These are phyloP conservation scores for Chrysoporthe cubensis DNA, from an alignment of 2,329 filamentous ascomycete genomes.

Conservation along the genomic window DNA sequence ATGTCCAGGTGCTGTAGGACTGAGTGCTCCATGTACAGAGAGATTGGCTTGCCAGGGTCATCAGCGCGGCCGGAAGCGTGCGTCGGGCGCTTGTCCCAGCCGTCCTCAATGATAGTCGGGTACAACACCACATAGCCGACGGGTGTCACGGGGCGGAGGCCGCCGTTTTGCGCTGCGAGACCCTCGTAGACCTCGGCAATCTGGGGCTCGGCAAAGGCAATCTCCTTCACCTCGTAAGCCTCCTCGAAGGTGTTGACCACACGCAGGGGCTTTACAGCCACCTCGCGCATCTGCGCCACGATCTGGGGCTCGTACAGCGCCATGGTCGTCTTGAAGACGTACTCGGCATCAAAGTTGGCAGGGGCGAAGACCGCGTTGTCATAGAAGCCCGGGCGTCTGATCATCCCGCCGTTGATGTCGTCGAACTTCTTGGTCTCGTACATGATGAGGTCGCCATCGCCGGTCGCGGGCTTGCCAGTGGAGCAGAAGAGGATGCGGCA, in stretches of 20 bases:
- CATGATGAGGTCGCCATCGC: background rate
- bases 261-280: conserved; percentile 33
- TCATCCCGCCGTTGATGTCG: conserved; percentile 26
- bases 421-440: conserved; percentile 33
- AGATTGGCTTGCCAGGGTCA: conserved; percentile 33
- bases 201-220: conserved; percentile 53
- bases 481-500: conserved; percentile 69
- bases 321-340: conserved; percentile 50
- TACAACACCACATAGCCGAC: conserved; percentile 52
- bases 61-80: conserved; percentile 37
- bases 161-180: conserved; percentile 40
- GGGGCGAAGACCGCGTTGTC: conserved; percentile 38
- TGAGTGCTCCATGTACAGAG: conserved; percentile 69
- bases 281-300: conserved; percentile 37
- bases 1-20: conserved; percentile 53
- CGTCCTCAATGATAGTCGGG: conserved; percentile 51
- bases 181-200: conserved; percentile 48
- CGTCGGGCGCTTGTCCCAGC: conserved; percentile 47
- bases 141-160: conserved; percentile 41
- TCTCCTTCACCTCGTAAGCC: conserved; percentile 63
- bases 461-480: conserved; percentile 3
- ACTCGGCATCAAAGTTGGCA: conserved; percentile 46
- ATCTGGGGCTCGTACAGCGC: conserved; percentile 40
- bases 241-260: conserved; percentile 48
- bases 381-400: conserved; percentile 30